These are phyloP conservation scores for Dioscorea zingiberensis DNA, from an alignment of 106 monocot genomes.

Conservation along the genomic window DNA sequence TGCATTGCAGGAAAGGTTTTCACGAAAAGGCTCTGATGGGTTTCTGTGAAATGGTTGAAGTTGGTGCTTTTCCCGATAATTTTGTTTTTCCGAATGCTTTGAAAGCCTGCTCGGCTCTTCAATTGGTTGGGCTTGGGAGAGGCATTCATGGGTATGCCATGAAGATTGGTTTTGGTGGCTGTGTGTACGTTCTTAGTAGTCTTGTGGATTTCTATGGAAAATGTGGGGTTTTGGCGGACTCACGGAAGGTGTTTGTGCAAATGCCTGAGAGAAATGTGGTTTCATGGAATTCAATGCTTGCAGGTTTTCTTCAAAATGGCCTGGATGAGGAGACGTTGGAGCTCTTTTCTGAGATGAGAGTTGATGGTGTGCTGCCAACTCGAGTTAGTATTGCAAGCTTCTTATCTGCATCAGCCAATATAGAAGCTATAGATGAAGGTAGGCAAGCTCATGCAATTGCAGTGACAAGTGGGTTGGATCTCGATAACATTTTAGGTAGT, in stretches of 20 bases:
- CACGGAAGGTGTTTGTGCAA: conserved; percentile 32
- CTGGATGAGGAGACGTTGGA: conserved; percentile 24
- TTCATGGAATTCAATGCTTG: conserved; percentile 49
- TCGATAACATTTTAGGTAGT: conserved; percentile 35
- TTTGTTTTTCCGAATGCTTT: conserved; percentile 41
- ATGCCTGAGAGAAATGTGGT: conserved; percentile 50
- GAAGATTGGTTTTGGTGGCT: conserved; percentile 27
- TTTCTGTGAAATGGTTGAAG: conserved; percentile 32
- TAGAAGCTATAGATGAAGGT: conserved; percentile 32
- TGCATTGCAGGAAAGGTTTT: conserved; percentile 21
- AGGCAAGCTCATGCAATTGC: conserved; percentile 42
- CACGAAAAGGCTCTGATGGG: conserved; percentile 19
- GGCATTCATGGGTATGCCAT: conserved; percentile 36
- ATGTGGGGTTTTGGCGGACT: conserved; percentile 32
- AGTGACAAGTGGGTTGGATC: conserved; percentile 20
- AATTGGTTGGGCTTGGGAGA: conserved; percentile 14
- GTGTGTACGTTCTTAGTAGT: conserved; percentile 40
- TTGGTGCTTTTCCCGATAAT: conserved; percentile 30
- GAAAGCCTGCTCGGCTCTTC: conserved; percentile 35
- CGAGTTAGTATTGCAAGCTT: conserved; percentile 34
- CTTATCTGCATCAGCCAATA: conserved; percentile 34
- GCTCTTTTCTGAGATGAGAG: conserved; percentile 33
- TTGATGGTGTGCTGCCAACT: conserved; percentile 23
- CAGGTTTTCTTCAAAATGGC: conserved; percentile 25
- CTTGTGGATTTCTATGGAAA: conserved; percentile 53